Evolutionary conservation across 1,284 basidiomycete species (phyloP).

Genomic region (Boletellus deceptivus): DNA sequence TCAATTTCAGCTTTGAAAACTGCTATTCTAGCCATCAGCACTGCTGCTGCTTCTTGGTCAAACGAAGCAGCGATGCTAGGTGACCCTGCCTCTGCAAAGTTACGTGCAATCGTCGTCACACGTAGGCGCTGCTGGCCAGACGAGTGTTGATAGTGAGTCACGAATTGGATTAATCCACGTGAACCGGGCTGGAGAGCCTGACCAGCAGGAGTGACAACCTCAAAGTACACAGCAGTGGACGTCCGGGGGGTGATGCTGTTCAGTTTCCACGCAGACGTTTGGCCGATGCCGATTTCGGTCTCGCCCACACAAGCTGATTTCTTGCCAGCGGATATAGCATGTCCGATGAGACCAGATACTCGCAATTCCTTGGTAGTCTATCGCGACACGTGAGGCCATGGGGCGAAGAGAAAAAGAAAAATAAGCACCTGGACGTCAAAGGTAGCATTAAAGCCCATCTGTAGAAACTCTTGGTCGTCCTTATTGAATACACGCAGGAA

Average conservation of each 20-base stretch:
- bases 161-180: conserved; percentile 95
- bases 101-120: conserved; percentile 95
- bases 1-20: conserved; percentile 99
- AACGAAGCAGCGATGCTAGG: conserved; percentile 92
- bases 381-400: conserved; percentile 2
- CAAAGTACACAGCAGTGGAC: conserved; percentile 94
- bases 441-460: conserved; percentile 99
- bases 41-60: conserved; percentile 98
- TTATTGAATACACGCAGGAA: conserved; percentile 95
- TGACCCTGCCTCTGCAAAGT: conserved; percentile 96
- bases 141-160: conserved; percentile 98
- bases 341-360: conserved; percentile 97
- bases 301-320: conserved; percentile 97
- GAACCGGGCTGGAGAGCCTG: conserved; percentile 91
- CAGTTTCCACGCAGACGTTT: conserved; percentile 99
- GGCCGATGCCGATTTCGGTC: conserved; percentile 98
- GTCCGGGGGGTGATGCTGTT: conserved; percentile 89
- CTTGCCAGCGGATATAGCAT: conserved; percentile 96
- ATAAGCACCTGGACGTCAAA: conserved; percentile 88
- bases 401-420: neutral
- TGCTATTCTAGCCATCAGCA: conserved; percentile 98
- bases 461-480: conserved; percentile 88
- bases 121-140: conserved; percentile 93
- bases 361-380: conserved; percentile 99
- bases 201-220: conserved; percentile 98